Evolutionary conservation across 139 green algal species (phyloP).

Genomic region (Chlamydomonas asymmetrica): DNA sequence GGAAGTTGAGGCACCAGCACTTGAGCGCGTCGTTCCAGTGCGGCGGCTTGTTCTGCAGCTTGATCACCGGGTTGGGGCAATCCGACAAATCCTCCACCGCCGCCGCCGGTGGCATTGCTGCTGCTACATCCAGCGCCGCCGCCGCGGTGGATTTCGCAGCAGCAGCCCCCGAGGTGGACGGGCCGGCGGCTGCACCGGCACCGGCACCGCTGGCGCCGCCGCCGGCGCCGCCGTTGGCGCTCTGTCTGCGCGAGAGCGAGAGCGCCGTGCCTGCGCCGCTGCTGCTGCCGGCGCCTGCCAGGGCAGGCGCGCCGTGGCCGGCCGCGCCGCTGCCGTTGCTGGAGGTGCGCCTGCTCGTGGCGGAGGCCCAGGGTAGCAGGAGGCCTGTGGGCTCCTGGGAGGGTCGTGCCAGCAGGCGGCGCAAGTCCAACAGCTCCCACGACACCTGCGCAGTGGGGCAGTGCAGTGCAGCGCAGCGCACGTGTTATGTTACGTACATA

Average conservation of each 20-base stretch:
- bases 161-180: not conserved
- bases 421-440: no score
- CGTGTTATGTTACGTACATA: no score
- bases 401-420: not conserved
- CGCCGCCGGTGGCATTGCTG: not conserved
- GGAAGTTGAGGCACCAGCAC: slow-evolving; percentile 98
- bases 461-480: no score
- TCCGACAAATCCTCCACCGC: not conserved
- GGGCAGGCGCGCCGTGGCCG: not conserved
- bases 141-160: not conserved
- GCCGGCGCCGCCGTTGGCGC: not conserved
- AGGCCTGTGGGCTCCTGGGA: no score
- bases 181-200: not conserved
- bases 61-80: not conserved
- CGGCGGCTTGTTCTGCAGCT: slow-evolving; percentile 84
- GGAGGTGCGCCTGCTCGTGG: not conserved
- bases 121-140: not conserved
- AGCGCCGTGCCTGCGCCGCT: not conserved
- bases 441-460: no score
- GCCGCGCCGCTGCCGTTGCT: not conserved
- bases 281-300: not conserved
- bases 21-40: slow-evolving; percentile 89
- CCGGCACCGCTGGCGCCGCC: not conserved
- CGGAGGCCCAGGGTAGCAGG: no score
- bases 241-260: not conserved